A percentile compares a stretch with the other conserved stretches of the same genome.
Conservation (phyloP, 495 filamentous ascomycete genomes). For the Glutinoglossum americanum region DNA sequence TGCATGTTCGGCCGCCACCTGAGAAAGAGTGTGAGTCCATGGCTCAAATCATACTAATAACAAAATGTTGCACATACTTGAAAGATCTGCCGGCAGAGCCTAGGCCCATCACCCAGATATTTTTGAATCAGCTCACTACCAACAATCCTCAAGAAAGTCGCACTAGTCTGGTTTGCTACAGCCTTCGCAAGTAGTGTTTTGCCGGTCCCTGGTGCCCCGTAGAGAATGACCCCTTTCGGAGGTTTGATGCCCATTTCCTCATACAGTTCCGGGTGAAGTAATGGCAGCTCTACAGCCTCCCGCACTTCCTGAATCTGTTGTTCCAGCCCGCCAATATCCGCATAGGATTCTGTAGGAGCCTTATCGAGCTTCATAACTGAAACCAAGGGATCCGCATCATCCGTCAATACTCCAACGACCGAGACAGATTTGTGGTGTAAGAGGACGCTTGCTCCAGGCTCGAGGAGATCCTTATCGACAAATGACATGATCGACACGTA, state of each 20-base stretch:
- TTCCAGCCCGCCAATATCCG: slow-evolving; percentile 93
- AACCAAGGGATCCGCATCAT: slow-evolving; percentile 88
- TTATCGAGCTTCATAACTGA: slow-evolving; percentile 99
- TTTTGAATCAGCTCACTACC: slow-evolving; percentile 98
- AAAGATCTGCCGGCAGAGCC: slow-evolving; percentile 92
- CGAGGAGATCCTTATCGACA: slow-evolving; percentile 94
- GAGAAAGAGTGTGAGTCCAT: slow-evolving; percentile 9
- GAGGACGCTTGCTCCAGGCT: slow-evolving; percentile 87
- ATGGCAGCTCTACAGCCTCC: slow-evolving; percentile 86
- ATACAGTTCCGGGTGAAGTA: slow-evolving; percentile 93
- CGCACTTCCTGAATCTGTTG: slow-evolving; percentile 92
- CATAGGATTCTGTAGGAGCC: slow-evolving; percentile 93
- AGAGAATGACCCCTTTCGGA: slow-evolving; percentile 97
- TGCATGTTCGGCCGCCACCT: slow-evolving; percentile 85
- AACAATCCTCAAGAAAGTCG: slow-evolving; percentile 94
- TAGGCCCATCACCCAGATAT: slow-evolving; percentile 89
- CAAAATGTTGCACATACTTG: slow-evolving; percentile 26
- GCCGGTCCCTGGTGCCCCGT: slow-evolving; percentile 90
- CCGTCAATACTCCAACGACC: slow-evolving; percentile 91
- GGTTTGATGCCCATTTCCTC: slow-evolving; percentile 99
- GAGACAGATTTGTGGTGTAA: slow-evolving; percentile 96
- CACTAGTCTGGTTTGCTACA: slow-evolving; percentile 94
- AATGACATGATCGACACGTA: slow-evolving; percentile 99
- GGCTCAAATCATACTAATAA: not conserved
- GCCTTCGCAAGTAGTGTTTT: slow-evolving; percentile 96